These are phyloP conservation scores for Paralagenidium karlingii DNA, from an alignment of 352 stramenopile species.

Conservation along the genomic window DNA sequence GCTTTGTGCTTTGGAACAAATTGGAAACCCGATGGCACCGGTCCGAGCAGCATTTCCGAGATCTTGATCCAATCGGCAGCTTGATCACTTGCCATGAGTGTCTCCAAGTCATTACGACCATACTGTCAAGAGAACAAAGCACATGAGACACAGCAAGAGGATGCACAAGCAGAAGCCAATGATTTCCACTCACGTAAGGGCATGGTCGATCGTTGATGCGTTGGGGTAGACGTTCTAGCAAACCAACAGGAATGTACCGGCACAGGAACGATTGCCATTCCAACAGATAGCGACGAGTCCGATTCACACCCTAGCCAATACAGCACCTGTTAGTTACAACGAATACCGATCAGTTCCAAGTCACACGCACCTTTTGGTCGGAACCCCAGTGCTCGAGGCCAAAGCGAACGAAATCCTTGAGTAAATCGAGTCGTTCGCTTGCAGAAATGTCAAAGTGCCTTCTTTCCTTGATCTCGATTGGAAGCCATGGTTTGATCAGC, in stretches of 20 bases:
- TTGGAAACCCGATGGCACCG: conserved; percentile 82
- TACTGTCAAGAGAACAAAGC: conserved; percentile 30
- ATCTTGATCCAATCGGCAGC: conserved; percentile 98
- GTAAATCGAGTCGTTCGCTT: conserved; percentile 92
- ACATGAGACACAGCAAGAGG: not conserved
- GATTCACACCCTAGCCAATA: conserved; percentile 95
- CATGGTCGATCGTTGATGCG: conserved; percentile 95
- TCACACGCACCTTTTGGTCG: conserved; percentile 88
- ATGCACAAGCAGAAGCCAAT: not conserved
- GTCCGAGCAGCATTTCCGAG: conserved; percentile 96
- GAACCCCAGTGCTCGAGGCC: conserved; percentile 98
- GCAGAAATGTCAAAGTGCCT: conserved; percentile 95
- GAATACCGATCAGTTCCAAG: not conserved
- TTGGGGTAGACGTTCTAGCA: conserved; percentile 93
- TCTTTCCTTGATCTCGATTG: conserved; percentile 98
- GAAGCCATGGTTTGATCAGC: conserved; percentile 99
- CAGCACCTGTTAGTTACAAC: not conserved
- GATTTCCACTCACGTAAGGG: conserved; percentile 40
- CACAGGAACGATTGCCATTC: conserved; percentile 98
- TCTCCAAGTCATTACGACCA: conserved; percentile 95
- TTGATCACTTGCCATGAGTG: conserved; percentile 92
- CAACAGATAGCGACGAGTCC: conserved; percentile 95
- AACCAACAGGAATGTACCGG: conserved; percentile 96
- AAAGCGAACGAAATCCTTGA: conserved; percentile 95
- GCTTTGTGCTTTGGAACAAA: conserved; percentile 98